phyloP scores from a whole-genome alignment of 2,329 filamentous ascomycete species.

The Gliomastix tumulicola region DNA sequence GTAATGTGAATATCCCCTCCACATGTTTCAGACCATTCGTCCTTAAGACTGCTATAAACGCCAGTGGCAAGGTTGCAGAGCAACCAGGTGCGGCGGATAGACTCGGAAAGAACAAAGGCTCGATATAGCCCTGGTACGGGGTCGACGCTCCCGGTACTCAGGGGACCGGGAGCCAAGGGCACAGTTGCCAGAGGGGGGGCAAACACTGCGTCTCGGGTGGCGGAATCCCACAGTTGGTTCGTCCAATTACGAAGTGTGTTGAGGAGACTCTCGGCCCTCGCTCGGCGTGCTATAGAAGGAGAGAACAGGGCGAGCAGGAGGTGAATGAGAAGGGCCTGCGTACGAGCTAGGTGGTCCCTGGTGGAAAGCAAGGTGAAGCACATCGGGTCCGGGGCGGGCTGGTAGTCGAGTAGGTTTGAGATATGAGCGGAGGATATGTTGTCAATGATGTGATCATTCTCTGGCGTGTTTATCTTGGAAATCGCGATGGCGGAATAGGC shows the following conservation, averaged over 20 bases:
- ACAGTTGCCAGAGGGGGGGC: not conserved
- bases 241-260: slow-evolving; percentile 4
- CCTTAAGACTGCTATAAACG: slow-evolving; percentile 4
- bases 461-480: slow-evolving; percentile 2
- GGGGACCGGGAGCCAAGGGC: not conserved
- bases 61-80: slow-evolving; percentile 5
- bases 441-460: slow-evolving; percentile 4
- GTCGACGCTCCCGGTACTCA: not conserved
- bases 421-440: not conserved
- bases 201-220: slow-evolving; percentile 3
- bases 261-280: slow-evolving; percentile 4
- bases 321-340: slow-evolving; percentile 7
- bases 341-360: slow-evolving; percentile 5
- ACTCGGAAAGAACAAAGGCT: slow-evolving; percentile 7
- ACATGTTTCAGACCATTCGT: slow-evolving; percentile 2
- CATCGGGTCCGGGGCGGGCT: not conserved
- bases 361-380: slow-evolving; percentile 2
- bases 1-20: slow-evolving; percentile 5
- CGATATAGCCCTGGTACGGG: slow-evolving; percentile 1
- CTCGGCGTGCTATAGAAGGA: slow-evolving; percentile 3
- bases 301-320: slow-evolving; percentile 5
- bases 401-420: not conserved
- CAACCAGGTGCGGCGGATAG: slow-evolving; percentile 6
- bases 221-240: slow-evolving; percentile 3
- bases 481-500: slow-evolving; percentile 5